Evolutionary conservation across 192 early-diverging fungal genomes (phyloP).

Genomic region (Coemansia sp.): DNA sequence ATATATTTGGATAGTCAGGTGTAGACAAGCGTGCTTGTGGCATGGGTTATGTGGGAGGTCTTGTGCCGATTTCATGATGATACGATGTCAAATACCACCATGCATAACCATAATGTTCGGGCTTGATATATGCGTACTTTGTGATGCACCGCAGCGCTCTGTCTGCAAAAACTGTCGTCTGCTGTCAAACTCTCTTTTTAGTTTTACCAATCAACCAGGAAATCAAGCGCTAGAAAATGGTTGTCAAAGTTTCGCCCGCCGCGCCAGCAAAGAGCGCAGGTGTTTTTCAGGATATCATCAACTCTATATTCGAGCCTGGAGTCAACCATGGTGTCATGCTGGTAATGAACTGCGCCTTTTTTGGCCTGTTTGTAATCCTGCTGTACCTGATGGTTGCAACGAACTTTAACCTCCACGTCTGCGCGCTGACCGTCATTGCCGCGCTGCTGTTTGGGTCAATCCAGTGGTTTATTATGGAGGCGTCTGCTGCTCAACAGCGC

Average conservation of each 20-base stretch:
- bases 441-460: slow-evolving; percentile 39
- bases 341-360: slow-evolving; percentile 51
- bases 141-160: neutral
- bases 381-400: slow-evolving; percentile 45
- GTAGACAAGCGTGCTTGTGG: too few relatives aligned
- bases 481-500: neutral
- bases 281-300: slow-evolving; percentile 50
- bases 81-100: neutral
- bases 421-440: slow-evolving; percentile 38
- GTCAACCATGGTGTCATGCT: slow-evolving; percentile 54
- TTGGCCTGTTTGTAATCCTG: slow-evolving; percentile 44
- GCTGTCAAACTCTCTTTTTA: neutral
- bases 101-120: slow-evolving; percentile 8
- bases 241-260: neutral
- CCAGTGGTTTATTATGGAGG: slow-evolving; percentile 47
- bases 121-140: slow-evolving; percentile 2
- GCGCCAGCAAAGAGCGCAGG: slow-evolving; percentile 20
- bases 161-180: neutral
- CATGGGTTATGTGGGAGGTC: too few relatives aligned
- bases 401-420: slow-evolving; percentile 49
- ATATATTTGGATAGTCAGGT: too few relatives aligned
- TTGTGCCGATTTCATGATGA: neutral
- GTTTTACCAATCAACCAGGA: slow-evolving; percentile 2
- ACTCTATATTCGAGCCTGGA: slow-evolving; percentile 56
- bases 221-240: slow-evolving; percentile 3